Base-by-base conservation (phyloP, 176 grass and related monocot species). In the Cenchrus purpureus region DNA sequence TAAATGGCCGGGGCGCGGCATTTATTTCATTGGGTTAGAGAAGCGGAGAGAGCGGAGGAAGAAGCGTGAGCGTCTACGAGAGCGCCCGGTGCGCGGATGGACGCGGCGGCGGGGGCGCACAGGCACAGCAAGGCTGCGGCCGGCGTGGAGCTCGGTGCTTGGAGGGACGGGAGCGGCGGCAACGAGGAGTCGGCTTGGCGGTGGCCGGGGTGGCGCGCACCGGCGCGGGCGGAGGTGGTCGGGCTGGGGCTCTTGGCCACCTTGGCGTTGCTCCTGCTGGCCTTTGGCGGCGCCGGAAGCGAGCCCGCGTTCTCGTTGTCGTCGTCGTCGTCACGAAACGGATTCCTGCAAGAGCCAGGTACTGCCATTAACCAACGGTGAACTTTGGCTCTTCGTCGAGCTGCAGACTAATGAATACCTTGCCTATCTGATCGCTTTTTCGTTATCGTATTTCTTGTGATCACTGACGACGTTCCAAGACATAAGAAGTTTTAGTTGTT, bases 301-400 rank as follows among this genome's bases (percentile, higher is more conserved):
- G 15, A 77, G 34, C 19, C 66, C 14, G 16, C 78, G 17, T 65
- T 70, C 63, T 40, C 3, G 37, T 25, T 25, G 25, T 40, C 37
- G 37, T 8, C n/a, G 12, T 32, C 48, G 44, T 22, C 11, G 20
- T 37, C n/a, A 0, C 37, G 16, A 15, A 62, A 16, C 4, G 46
- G 28, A 2, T 55, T 86, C 34, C 16, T 50, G 34, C 78, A 1
- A 2, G 50, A 65, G 46, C 63, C 37, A 50, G 88, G 88, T 86
- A 46, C 7, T 46, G 49, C 64, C 69, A 19, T 56, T 19, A 56
- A 7, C 5, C 54, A 15, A 7, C 4, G 5, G 54, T 15, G 54
- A 17, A 56, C 16, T 56, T 56, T 56, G 54, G 15, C 54, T 56
- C 54, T 19, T 56, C 16, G 53, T 55, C 49, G 2, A 43, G 42